These are phyloP conservation scores for Sisymbrium irio DNA, from an alignment of 345 rosid genomes.

Conservation along the genomic window DNA sequence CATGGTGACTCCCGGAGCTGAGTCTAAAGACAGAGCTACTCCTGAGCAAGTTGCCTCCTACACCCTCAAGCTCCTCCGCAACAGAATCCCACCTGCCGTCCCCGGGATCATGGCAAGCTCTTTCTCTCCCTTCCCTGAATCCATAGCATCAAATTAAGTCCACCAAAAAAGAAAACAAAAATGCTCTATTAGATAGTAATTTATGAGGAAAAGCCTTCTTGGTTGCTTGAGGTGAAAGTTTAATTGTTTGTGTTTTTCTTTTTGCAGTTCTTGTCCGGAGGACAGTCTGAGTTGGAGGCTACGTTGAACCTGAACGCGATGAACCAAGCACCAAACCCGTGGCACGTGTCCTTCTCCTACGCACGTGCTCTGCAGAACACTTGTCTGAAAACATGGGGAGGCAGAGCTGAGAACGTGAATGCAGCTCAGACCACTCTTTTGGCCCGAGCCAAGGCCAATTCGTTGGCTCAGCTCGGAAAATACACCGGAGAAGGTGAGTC, in stretches of 20 bases:
- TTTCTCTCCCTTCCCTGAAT: background rate
- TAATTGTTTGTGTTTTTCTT: background rate
- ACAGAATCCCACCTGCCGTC: constrained; percentile 88
- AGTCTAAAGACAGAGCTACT: constrained; percentile 76
- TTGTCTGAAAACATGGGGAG: constrained; percentile 92
- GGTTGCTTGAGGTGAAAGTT: constrained; percentile 9
- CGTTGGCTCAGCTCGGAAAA: constrained; percentile 93
- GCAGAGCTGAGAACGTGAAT: constrained; percentile 78
- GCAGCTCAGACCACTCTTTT: constrained; percentile 75
- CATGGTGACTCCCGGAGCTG: constrained; percentile 99
- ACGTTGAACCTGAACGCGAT: constrained; percentile 92
- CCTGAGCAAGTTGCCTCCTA: constrained; percentile 82
- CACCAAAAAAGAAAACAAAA: background rate
- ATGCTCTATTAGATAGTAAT: background rate
- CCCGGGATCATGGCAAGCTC: constrained; percentile 96
- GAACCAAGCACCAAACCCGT: constrained; percentile 87
- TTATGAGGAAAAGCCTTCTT: background rate
- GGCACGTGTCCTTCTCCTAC: constrained; percentile 98
- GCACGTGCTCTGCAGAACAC: constrained; percentile 98
- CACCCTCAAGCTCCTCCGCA: constrained; percentile 91
- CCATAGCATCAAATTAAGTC: background rate
- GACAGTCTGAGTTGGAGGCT: constrained; percentile 98
- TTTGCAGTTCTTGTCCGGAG: constrained; percentile 95
- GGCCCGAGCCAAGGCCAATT: constrained; percentile 78
- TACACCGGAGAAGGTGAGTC: constrained; percentile 90